Evolutionary conservation across 805 yeast genomes (phyloP), one percentile per base, ranked within the genome.

Genomic region (Cyberlindnera mrakii): DNA sequence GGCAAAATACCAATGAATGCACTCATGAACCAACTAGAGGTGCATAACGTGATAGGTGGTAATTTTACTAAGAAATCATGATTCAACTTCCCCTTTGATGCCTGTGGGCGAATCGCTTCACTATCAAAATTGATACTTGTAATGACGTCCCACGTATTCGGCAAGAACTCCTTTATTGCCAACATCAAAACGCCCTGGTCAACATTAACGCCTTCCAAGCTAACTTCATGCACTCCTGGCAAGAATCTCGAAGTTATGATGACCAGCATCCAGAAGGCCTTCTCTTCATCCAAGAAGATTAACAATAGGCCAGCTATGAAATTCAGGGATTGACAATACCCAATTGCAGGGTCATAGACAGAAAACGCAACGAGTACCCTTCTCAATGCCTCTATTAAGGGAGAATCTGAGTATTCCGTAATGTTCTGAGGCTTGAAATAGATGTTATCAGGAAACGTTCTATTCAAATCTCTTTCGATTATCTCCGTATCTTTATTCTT

Each of bases 1-100:
- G 99, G 99, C 20, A 93, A 64, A 1, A 83, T 79, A 0, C 96
- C 96, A 30, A 93, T 88, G 64, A 85, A 93, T n/a, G 87, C 77
- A 54, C 96, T 85, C 98, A 93, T 91, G 59, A 93, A 93, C 99
- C 99, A 93, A 42, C 96, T 81, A 0, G 96, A 91, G 1, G 98
- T 93, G 52, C 95, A 93, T 37, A 93, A 71, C 1, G 96, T 85
- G 4, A 93, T 75, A 2, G 97, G 96, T 1, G 99, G 98, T 35
- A 90, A 65, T 51, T 84, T 82, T 14, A 78, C 72, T 29, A 91
- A 70, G 47, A 86, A 80, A 55, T 74, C 70, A 36, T 68, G 57
- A 27, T 51, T 65, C 15, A 57, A 27, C 51, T 59, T 9, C 4
- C 42, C 37, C 18, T 40, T 34, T n/a, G 30, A 19, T 11, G n/a